Evolutionary conservation across 441 rosid species (phyloP).

Genomic region (Jatropha podagrica): DNA sequence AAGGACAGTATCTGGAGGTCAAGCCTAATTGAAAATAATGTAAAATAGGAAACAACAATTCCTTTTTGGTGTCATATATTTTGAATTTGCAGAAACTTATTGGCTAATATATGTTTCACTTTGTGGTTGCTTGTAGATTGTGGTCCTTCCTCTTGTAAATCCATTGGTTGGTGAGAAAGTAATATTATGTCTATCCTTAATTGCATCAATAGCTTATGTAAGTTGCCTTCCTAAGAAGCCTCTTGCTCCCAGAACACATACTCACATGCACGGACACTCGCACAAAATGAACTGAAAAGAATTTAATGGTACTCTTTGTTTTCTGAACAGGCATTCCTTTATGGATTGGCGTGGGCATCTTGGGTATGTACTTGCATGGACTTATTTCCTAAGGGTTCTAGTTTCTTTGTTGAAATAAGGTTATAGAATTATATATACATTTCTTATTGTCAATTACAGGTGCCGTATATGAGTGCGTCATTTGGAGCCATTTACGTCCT

Average conservation of each 20-base stretch:
- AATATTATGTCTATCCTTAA: slow-evolving; percentile 43
- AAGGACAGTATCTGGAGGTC: too few species aligned
- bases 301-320: neutral
- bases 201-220: slow-evolving; percentile 60
- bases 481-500: slow-evolving; percentile 54
- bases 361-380: slow-evolving; percentile 38
- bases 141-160: slow-evolving; percentile 54
- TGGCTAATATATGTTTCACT: slow-evolving; percentile 4
- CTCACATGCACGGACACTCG: too few species aligned
- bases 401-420: neutral
- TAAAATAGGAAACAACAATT: too few species aligned
- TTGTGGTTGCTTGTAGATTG: slow-evolving; percentile 30
- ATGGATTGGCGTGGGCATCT: slow-evolving; percentile 49
- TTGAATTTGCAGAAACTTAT: neutral
- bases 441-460: slow-evolving; percentile 34
- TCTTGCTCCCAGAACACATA: too few species aligned
- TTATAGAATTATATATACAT: neutral
- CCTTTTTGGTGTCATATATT: too few species aligned
- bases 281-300: neutral
- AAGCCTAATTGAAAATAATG: too few species aligned
- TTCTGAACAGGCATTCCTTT: slow-evolving; percentile 42
- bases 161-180: slow-evolving; percentile 54
- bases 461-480: slow-evolving; percentile 54
- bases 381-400: neutral
- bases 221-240: slow-evolving; percentile 19